A percentile compares a stretch with the other conserved stretches of the same genome.
These are phyloP conservation scores for Hygrophorus russula DNA, from an alignment of 768 basidiomycete species.

Conservation along the genomic window DNA sequence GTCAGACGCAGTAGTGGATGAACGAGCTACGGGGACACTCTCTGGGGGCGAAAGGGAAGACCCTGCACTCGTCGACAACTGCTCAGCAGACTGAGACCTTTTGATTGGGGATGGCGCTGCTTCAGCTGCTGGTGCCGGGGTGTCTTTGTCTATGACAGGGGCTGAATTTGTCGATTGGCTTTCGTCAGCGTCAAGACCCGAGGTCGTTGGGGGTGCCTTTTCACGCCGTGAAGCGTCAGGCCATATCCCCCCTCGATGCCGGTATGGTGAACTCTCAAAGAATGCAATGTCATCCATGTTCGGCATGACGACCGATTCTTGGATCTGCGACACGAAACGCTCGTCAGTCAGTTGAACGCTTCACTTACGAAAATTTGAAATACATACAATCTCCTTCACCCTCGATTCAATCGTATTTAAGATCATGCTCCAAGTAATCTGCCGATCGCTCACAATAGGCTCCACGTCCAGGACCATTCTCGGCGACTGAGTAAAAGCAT, in stretches of 20 bases:
- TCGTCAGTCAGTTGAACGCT: constrained; percentile 1
- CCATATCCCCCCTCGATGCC: constrained; percentile 84
- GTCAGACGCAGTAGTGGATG: constrained; percentile 4
- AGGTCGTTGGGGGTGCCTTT: constrained; percentile 15
- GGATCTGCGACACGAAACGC: constrained; percentile 73
- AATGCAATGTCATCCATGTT: constrained; percentile 98
- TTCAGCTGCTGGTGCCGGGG: not conserved
- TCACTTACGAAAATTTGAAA: not conserved
- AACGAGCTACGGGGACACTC: constrained; percentile 1
- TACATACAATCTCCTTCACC: constrained; percentile 74
- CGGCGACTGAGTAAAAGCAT: constrained; percentile 84
- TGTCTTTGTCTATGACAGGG: constrained; percentile 14
- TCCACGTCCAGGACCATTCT: constrained; percentile 83
- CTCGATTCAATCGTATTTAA: constrained; percentile 81
- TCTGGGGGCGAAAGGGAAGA: constrained; percentile 5
- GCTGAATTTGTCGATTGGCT: constrained; percentile 20
- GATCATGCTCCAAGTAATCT: constrained; percentile 92
- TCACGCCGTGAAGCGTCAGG: constrained; percentile 52
- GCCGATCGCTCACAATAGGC: constrained; percentile 88
- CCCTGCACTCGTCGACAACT: constrained; percentile 5
- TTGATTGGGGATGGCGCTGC: constrained; percentile 1
- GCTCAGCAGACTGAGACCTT: constrained; percentile 13
- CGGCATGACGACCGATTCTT: constrained; percentile 89
- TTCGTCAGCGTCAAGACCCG: constrained; percentile 7
- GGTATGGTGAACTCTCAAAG: constrained; percentile 64